Percentiles rank a stretch among this genome's conserved stretches.
These are phyloP conservation scores for Priceomyces haplophilus DNA, from an alignment of 805 yeast species.

Conservation along the genomic window DNA sequence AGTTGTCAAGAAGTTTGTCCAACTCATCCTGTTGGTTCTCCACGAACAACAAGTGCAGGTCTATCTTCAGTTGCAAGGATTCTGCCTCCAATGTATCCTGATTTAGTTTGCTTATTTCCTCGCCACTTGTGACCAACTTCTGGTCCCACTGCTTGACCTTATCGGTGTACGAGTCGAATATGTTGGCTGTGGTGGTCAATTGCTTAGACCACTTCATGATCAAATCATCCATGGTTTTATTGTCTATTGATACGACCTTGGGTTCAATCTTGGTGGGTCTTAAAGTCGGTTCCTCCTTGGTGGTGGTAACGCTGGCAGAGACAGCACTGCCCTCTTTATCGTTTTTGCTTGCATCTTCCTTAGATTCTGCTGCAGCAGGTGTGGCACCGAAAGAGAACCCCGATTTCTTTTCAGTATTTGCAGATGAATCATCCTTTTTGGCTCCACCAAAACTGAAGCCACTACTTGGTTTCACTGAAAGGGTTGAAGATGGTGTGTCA, in stretches of 20 bases:
- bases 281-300: constrained; percentile 24
- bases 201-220: constrained; percentile 92
- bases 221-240: constrained; percentile 89
- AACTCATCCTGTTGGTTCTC: constrained; percentile 91
- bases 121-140: constrained; percentile 78
- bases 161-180: constrained; percentile 71
- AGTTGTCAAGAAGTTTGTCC: constrained; percentile 75
- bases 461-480: background rate
- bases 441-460: constrained; percentile 3
- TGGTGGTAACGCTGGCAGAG: constrained; percentile 10
- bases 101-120: constrained; percentile 73
- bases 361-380: background rate
- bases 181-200: constrained; percentile 64
- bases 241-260: constrained; percentile 73
- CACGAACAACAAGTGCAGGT: constrained; percentile 80
- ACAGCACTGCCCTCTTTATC: constrained; percentile 1
- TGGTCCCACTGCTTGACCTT: constrained; percentile 85
- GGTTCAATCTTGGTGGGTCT: constrained; percentile 59
- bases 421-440: background rate
- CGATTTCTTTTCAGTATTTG: background rate
- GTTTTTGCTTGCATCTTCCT: constrained; percentile 13
- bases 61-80: constrained; percentile 78
- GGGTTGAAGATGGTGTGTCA: constrained; percentile 13
- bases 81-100: constrained; percentile 80
- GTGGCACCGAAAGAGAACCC: constrained; percentile 2